Conservation (phyloP, 495 filamentous ascomycete species). For the Aspergillus asperescens region DNA sequence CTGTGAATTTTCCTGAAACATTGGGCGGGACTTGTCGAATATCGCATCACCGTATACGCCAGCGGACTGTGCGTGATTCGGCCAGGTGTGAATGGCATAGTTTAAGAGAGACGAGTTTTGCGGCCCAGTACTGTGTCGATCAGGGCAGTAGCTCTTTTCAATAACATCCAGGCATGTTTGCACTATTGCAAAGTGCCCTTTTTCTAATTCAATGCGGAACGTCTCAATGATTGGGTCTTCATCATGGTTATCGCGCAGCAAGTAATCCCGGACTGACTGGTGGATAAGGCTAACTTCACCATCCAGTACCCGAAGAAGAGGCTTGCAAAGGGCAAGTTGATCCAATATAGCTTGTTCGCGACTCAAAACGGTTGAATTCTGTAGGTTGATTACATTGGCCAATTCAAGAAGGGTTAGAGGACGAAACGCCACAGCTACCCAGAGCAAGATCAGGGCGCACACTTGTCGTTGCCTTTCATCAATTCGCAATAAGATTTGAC, state of each 20-base stretch:
- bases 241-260: neutral
- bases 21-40: neutral
- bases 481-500: neutral
- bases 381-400: neutral
- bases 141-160: neutral
- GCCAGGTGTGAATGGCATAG: neutral
- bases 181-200: neutral
- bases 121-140: neutral
- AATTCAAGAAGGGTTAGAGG: neutral
- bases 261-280: neutral
- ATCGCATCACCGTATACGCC: neutral
- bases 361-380: neutral
- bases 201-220: neutral
- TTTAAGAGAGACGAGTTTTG: neutral
- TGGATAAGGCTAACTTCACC: neutral
- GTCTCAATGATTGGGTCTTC: no score
- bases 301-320: neutral
- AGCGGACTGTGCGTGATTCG: neutral
- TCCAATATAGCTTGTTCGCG: neutral
- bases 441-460: neutral
- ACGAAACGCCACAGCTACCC: neutral
- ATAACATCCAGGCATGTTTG: neutral
- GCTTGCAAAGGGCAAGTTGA: neutral
- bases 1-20: neutral
- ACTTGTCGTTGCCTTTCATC: neutral